Percentiles rank a stretch among this genome's conserved stretches.
phyloP scores from a whole-genome alignment of 768 basidiomycete genomes.

The Leccinum aurantiacum region DNA sequence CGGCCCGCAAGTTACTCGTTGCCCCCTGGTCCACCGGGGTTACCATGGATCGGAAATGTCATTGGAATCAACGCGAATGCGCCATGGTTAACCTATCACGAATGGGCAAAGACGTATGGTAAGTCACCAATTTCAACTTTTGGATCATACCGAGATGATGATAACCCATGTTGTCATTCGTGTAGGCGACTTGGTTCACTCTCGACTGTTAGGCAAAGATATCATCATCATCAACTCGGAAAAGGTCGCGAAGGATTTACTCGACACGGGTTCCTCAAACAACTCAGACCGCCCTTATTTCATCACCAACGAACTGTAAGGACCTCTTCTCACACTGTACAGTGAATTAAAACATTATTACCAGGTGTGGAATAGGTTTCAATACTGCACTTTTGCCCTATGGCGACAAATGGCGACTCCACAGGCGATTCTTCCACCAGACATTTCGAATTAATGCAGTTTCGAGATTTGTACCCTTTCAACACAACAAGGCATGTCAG shows the following conservation, averaged over 20 bases:
- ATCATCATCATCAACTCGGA: neutral
- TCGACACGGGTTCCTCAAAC: neutral
- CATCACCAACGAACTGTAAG: neutral
- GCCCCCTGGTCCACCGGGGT: no score
- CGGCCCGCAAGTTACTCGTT: no score
- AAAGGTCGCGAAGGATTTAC: neutral
- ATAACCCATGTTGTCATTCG: neutral
- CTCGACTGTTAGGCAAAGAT: neutral
- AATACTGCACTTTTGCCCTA: neutral
- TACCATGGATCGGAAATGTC: neutral
- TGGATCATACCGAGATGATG: neutral
- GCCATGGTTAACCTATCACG: no score
- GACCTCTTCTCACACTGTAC: neutral
- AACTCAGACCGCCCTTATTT: neutral
- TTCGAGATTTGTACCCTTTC: neutral
- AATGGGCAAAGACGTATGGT: no score
- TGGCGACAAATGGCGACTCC: neutral
- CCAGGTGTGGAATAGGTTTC: neutral
- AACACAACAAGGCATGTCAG: neutral
- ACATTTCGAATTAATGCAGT: neutral
- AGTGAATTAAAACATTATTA: neutral
- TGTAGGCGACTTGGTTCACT: neutral
- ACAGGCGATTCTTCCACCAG: neutral
- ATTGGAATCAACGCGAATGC: neutral
- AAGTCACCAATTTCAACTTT: no score